These are phyloP conservation scores for Xylariales sp. DNA, from an alignment of 2,329 filamentous ascomycete species.

Conservation along the genomic window DNA sequence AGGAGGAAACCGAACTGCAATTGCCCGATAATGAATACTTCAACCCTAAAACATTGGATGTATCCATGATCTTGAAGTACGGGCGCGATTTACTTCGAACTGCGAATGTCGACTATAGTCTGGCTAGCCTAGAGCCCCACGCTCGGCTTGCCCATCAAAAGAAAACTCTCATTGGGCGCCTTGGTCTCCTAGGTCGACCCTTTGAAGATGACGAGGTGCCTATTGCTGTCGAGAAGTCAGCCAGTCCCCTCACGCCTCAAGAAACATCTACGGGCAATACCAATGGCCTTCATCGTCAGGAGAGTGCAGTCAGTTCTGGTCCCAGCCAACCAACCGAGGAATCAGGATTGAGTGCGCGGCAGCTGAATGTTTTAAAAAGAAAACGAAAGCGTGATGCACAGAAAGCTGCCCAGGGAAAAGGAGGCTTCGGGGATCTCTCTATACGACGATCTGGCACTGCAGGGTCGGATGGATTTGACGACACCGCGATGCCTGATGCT, in stretches of 20 bases:
- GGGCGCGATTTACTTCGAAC: slow-evolving; percentile 83
- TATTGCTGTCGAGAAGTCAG: slow-evolving; percentile 55
- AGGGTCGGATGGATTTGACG: slow-evolving; percentile 59
- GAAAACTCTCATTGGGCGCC: slow-evolving; percentile 74
- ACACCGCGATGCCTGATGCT: slow-evolving; percentile 47
- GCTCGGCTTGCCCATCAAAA: slow-evolving; percentile 82
- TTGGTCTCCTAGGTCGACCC: slow-evolving; percentile 81
- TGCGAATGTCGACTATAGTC: slow-evolving; percentile 78
- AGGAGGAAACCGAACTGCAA: slow-evolving; percentile 50
- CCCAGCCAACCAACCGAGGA: slow-evolving; percentile 53
- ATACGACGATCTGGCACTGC: slow-evolving; percentile 57
- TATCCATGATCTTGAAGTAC: slow-evolving; percentile 73
- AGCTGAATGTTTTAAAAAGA: slow-evolving; percentile 90
- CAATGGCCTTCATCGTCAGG: slow-evolving; percentile 30
- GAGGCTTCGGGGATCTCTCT: slow-evolving; percentile 83
- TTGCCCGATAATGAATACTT: slow-evolving; percentile 60
- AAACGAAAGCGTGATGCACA: slow-evolving; percentile 90
- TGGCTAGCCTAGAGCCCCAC: slow-evolving; percentile 77
- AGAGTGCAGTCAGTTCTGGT: slow-evolving; percentile 26
- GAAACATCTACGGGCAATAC: slow-evolving; percentile 30
- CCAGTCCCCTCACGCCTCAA: slow-evolving; percentile 39
- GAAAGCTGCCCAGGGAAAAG: slow-evolving; percentile 79
- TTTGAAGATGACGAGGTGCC: slow-evolving; percentile 78
- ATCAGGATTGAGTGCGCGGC: slow-evolving; percentile 77
- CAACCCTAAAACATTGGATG: slow-evolving; percentile 69